phyloP scores from a whole-genome alignment of 495 filamentous ascomycete species.

The Penicillium waksmanii region DNA sequence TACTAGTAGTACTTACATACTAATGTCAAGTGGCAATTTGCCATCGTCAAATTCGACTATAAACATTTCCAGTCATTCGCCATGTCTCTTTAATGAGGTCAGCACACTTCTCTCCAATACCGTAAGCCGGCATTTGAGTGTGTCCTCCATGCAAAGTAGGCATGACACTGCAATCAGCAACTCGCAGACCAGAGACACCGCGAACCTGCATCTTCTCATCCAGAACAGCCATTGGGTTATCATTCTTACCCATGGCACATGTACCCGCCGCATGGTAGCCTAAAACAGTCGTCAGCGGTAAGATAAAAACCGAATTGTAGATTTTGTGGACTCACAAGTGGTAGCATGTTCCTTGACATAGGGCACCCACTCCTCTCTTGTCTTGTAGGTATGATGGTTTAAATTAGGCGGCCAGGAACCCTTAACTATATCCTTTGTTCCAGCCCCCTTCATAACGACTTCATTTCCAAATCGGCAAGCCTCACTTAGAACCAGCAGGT shows the following conservation, averaged over 20 bases:
- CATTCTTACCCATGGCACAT: conserved; percentile 54
- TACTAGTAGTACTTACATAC: neutral
- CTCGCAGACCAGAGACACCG: conserved; percentile 54
- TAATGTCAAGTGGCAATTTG: neutral
- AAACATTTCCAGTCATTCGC: conserved; percentile 27
- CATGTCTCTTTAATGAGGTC: conserved; percentile 57
- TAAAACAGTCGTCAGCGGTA: conserved; percentile 17
- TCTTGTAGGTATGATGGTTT: conserved; percentile 50
- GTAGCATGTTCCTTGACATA: conserved; percentile 55
- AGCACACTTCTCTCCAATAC: conserved; percentile 61
- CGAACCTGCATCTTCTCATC: conserved; percentile 56
- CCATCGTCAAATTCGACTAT: conserved; percentile 23
- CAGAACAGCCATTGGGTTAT: conserved; percentile 55
- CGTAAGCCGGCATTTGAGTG: conserved; percentile 62
- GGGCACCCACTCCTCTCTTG: conserved; percentile 51
- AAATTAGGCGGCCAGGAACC: conserved; percentile 55
- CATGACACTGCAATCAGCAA: conserved; percentile 62
- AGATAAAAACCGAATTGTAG: neutral
- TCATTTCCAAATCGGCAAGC: conserved; percentile 57
- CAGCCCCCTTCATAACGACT: conserved; percentile 54
- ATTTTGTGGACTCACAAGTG: conserved; percentile 46
- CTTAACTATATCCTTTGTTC: conserved; percentile 58
- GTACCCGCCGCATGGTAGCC: conserved; percentile 58
- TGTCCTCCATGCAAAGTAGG: conserved; percentile 59
- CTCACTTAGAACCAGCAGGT: conserved; percentile 52